A percentile compares a stretch with the other conserved stretches of the same genome.
These are phyloP conservation scores for Entonaema liquescens DNA, from an alignment of 495 filamentous ascomycete species.

Conservation along the genomic window DNA sequence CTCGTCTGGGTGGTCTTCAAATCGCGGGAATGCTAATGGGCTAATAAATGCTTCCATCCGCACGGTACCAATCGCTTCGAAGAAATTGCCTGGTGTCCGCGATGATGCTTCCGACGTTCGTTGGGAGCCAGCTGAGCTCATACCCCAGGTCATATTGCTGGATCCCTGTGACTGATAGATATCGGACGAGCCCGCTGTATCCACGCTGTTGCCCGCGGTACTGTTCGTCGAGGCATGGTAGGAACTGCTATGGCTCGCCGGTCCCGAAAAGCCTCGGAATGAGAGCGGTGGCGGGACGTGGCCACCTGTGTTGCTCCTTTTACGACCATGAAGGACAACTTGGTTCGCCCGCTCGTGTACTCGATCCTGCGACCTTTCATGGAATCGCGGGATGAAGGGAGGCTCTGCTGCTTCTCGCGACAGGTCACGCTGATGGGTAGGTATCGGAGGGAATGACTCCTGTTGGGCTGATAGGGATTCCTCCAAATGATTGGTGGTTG, in stretches of 20 bases:
- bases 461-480: constrained; percentile 32
- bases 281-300: constrained; percentile 69
- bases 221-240: constrained; percentile 59
- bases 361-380: constrained; percentile 53
- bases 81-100: constrained; percentile 65
- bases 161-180: constrained; percentile 57
- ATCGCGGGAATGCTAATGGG: constrained; percentile 55
- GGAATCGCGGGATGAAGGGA: constrained; percentile 81
- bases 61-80: constrained; percentile 85
- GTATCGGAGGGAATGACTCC: constrained; percentile 37
- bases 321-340: constrained; percentile 69
- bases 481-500: constrained; percentile 31
- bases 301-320: constrained; percentile 84
- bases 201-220: constrained; percentile 61
- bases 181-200: constrained; percentile 67
- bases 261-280: constrained; percentile 79
- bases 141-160: constrained; percentile 53
- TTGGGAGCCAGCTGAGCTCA: constrained; percentile 51
- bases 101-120: constrained; percentile 71
- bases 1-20: constrained; percentile 58
- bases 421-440: constrained; percentile 50
- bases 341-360: constrained; percentile 58
- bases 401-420: constrained; percentile 71
- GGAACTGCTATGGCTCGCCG: constrained; percentile 54
- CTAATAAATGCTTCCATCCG: constrained; percentile 97